A percentile compares a stretch with the other conserved stretches of the same genome.
Evolutionary conservation across 495 filamentous ascomycete species (phyloP).

Genomic region (Talaromyces stipitatus): DNA sequence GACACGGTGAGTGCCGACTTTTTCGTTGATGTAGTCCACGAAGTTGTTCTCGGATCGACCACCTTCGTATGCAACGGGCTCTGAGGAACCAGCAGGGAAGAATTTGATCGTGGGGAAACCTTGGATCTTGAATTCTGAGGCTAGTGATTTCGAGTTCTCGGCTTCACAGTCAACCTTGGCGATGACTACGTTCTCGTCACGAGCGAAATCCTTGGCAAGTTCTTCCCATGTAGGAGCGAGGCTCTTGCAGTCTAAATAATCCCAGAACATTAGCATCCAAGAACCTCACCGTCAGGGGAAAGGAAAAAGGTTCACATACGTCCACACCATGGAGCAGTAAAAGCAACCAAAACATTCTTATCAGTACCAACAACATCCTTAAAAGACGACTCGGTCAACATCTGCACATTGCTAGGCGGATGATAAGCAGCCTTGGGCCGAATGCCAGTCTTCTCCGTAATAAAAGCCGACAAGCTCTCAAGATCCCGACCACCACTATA

Average conservation of each 20-base stretch:
- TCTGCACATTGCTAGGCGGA: constrained; percentile 64
- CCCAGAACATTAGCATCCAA: constrained; percentile 11
- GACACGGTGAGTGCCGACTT: constrained; percentile 80
- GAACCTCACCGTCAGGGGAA: background rate
- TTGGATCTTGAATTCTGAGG: constrained; percentile 67
- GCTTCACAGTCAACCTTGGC: constrained; percentile 94
- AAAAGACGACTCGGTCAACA: constrained; percentile 75
- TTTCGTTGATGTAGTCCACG: constrained; percentile 75
- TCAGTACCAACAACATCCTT: constrained; percentile 69
- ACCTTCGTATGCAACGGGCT: constrained; percentile 62
- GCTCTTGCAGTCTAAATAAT: constrained; percentile 78
- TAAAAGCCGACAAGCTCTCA: constrained; percentile 73
- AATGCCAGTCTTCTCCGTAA: constrained; percentile 81
- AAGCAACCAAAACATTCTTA: constrained; percentile 89
- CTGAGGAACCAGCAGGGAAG: constrained; percentile 83
- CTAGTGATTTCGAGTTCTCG: constrained; percentile 69
- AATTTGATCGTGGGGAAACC: constrained; percentile 97
- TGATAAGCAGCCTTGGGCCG: constrained; percentile 65
- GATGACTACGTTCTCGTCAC: constrained; percentile 70
- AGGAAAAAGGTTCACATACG: constrained; percentile 63
- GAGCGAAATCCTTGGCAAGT: constrained; percentile 72
- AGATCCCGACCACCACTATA: constrained; percentile 85
- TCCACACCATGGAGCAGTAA: constrained; percentile 95
- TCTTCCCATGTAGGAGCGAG: constrained; percentile 89
- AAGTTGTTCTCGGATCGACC: constrained; percentile 73